Conservation (phyloP, 495 filamentous ascomycete genomes). For the Hamigera avellanea region DNA sequence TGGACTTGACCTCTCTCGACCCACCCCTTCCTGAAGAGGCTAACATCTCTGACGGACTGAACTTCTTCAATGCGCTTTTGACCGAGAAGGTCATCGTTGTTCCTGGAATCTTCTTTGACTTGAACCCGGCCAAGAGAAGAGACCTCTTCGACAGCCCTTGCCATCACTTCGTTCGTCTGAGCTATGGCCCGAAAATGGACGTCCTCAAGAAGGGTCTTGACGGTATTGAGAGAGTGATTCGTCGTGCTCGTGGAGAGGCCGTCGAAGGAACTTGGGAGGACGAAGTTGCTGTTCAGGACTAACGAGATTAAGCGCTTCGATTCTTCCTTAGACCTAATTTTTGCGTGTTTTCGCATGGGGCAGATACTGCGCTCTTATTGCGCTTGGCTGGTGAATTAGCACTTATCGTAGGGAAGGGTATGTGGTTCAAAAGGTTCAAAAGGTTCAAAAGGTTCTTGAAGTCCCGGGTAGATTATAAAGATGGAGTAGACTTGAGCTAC, state of each 20-base stretch:
- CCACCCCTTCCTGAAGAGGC: constrained; percentile 30
- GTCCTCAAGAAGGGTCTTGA: constrained; percentile 72
- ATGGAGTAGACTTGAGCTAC: no score
- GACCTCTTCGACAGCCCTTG: constrained; percentile 93
- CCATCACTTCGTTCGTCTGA: constrained; percentile 88
- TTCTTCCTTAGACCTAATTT: no score
- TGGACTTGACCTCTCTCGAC: constrained; percentile 45
- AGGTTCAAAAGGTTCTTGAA: no score
- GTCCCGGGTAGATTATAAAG: no score
- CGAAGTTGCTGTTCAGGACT: constrained; percentile 29
- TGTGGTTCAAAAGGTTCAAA: no score
- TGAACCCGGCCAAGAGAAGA: constrained; percentile 81
- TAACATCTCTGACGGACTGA: constrained; percentile 79
- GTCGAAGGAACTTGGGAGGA: constrained; percentile 23
- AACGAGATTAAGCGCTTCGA: background rate
- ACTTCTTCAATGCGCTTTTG: constrained; percentile 91
- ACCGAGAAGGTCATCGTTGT: constrained; percentile 92
- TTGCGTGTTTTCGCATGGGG: no score
- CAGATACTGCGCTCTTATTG: no score
- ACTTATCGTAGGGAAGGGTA: no score
- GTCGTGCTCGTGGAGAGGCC: constrained; percentile 25
- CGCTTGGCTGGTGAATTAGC: no score
- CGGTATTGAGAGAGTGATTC: constrained; percentile 70
- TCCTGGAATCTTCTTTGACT: constrained; percentile 72
- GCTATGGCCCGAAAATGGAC: constrained; percentile 89